A percentile compares a stretch with the other conserved stretches of the same genome.
Evolutionary conservation across 2,329 filamentous ascomycete species (phyloP).

Genomic region (Tolypocladium capitatum): DNA sequence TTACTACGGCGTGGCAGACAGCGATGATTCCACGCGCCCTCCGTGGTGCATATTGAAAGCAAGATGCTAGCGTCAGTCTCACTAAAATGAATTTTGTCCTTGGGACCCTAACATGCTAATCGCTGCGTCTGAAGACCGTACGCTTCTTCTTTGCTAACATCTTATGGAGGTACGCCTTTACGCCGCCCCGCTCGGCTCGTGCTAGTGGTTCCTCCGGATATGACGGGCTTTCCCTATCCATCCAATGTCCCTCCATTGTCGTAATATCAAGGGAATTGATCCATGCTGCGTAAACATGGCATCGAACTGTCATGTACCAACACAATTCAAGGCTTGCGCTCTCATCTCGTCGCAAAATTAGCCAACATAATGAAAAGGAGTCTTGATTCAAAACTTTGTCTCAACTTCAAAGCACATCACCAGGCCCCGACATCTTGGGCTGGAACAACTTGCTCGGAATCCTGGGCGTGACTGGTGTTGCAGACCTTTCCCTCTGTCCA

Average conservation of each 20-base stretch:
- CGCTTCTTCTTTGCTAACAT: neutral
- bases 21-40: neutral
- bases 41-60: neutral
- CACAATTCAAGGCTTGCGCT: neutral
- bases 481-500: constrained; percentile 18
- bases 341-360: neutral
- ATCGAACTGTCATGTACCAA: neutral
- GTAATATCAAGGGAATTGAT: neutral
- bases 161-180: constrained; percentile 2
- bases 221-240: neutral
- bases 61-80: neutral
- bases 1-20: neutral
- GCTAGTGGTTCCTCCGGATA: neutral
- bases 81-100: neutral
- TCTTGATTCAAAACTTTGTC: neutral
- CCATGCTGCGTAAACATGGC: neutral
- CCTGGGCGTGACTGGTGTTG: constrained; percentile 27
- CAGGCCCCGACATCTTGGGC: constrained; percentile 19
- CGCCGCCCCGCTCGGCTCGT: neutral
- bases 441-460: constrained; percentile 21
- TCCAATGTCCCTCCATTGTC: neutral
- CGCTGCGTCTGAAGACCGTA: neutral
- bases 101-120: constrained; percentile 1
- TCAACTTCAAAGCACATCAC: constrained; percentile 18
- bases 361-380: neutral